Base-by-base conservation (phyloP, 768 basidiomycete species). In the Rhizopogon roseolus region DNA sequence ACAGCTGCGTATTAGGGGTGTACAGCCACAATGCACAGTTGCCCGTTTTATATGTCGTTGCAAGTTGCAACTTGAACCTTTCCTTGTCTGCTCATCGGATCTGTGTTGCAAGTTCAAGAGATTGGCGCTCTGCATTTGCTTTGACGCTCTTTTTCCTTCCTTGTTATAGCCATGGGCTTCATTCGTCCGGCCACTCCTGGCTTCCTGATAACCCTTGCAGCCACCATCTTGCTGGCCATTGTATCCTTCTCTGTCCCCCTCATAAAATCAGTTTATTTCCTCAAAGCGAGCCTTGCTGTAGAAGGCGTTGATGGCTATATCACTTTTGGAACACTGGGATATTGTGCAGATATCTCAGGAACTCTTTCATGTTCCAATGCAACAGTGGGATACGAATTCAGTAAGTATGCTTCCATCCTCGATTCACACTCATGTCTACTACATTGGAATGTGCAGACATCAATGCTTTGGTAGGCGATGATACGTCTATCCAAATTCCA, bases 241-340 rank as follows among this genome's bases (percentile, higher is more conserved):
- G 94, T 95, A 22, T 86, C 89, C 40, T 96, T 98, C 73, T 90
- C 86, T 52, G 91, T 93, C 8, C 97, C 96, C 0, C 82, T 85
- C 65, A 76, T 97, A 77, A 96, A 92, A 69, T 85, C 87, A 2
- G 73, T 98, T 41, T 94, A 80, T 74, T 96, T 98, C 72, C 85
- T 98, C 64, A 84, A 87, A 66, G 93, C 91, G 1, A 77, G 72
- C 25, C 74, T 92, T 41, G 57, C 75, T 2, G 69, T 70, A 17
- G 63, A 73, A 34, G 75, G 76, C 22, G 48, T 73, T 43, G 76
- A 70, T 46, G 92, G 88, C 22, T 70, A 77, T 2, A 81, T 96
- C 32, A 90, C 82, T 0, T 88, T 99, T 63, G 96, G 96, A 8
- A 90, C 90, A 0, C 72, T 97, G 49, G 96, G 96, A 0, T 98